Conservation (phyloP, 306 rosid genomes). For the Sindora glabra region DNA sequence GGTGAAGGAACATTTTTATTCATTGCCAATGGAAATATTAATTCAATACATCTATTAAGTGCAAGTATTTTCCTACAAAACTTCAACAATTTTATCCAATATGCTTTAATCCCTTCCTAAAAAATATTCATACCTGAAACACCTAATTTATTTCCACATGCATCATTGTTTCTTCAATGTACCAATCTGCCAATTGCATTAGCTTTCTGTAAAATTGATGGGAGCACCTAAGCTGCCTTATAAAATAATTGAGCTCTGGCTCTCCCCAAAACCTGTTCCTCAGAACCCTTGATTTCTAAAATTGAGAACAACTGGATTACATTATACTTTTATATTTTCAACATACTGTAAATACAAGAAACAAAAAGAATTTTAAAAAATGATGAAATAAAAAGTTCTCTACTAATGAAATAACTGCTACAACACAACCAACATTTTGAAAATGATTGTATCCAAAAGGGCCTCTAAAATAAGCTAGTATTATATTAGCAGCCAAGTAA, state of each 20-base stretch:
- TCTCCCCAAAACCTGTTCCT: conserved; percentile 23
- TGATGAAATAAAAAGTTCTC: too few relatives aligned
- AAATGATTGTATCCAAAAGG: too few relatives aligned
- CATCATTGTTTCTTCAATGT: conserved; percentile 26
- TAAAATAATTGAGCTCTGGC: conserved; percentile 27
- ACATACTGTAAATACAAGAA: too few relatives aligned
- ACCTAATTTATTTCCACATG: conserved; percentile 8
- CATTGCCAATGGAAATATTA: too few relatives aligned
- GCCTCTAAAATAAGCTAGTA: too few relatives aligned
- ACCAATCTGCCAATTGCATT: conserved; percentile 35
- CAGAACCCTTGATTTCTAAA: conserved; percentile 10
- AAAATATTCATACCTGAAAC: too few relatives aligned
- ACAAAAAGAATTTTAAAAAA: too few relatives aligned
- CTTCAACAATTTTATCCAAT: conserved; percentile 15
- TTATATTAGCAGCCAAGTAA: too few relatives aligned
- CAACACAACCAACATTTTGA: too few relatives aligned
- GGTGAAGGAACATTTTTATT: neutral
- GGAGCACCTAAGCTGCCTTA: conserved; percentile 46
- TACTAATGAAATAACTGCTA: too few relatives aligned
- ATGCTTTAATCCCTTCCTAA: conserved; percentile 11
- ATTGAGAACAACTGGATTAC: conserved; percentile 25
- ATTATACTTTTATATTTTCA: too few relatives aligned
- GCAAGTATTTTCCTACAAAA: neutral
- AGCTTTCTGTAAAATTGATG: conserved; percentile 45
- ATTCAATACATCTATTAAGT: neutral